Evolutionary conservation across 768 basidiomycete genomes (phyloP).

Genomic region (Tubosaeta sp.): DNA sequence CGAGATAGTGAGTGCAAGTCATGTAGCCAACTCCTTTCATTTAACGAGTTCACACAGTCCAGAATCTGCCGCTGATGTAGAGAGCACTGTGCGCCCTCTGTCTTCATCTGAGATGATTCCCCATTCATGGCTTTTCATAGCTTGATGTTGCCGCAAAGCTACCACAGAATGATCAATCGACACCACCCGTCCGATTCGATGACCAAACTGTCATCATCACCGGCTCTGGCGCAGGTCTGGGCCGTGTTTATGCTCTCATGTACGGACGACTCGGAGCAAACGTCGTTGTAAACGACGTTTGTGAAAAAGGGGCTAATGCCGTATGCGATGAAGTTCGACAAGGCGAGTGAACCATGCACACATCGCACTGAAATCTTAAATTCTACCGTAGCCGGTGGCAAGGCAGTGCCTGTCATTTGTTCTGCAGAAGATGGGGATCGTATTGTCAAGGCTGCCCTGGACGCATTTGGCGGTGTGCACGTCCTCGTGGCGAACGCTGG

Average conservation of each 20-base stretch:
- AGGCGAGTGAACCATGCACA: conserved; percentile 39
- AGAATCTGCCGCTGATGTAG: conserved; percentile 55
- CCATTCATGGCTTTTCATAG: conserved; percentile 29
- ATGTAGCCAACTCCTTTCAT: neutral
- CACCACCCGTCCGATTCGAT: conserved; percentile 72
- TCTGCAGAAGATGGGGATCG: conserved; percentile 90
- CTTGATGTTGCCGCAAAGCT: conserved; percentile 62
- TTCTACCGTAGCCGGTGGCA: conserved; percentile 67
- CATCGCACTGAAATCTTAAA: neutral
- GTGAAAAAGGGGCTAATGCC: conserved; percentile 72
- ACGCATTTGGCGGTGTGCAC: conserved; percentile 86
- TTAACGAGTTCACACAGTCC: conserved; percentile 46
- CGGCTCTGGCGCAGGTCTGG: conserved; percentile 92
- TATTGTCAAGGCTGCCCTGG: conserved; percentile 82
- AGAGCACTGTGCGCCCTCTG: conserved; percentile 42
- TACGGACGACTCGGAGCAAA: conserved; percentile 92
- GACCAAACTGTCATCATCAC: conserved; percentile 92
- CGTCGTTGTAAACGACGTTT: conserved; percentile 94
- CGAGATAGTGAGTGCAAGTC: conserved; percentile 53
- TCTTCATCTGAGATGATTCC: neutral
- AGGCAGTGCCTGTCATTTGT: conserved; percentile 75
- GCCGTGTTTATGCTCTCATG: conserved; percentile 88
- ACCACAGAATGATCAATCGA: conserved; percentile 64
- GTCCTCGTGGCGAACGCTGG: conserved; percentile 91
- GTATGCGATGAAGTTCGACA: conserved; percentile 86